Conservation (phyloP, 306 rosid species). For the Calophaca sinica region DNA sequence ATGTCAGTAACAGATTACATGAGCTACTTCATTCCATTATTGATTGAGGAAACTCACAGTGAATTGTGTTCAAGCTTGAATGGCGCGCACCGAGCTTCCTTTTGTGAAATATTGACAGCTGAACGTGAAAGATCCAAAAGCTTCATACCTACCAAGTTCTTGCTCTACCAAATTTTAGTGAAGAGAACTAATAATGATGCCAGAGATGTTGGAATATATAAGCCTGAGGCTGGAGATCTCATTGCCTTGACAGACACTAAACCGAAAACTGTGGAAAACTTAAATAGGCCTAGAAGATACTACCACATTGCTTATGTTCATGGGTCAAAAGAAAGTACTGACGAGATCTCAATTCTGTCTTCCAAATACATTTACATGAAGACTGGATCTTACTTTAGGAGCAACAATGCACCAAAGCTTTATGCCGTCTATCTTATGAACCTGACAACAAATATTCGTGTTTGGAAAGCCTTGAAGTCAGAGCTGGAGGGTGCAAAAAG, state of each 20-base stretch:
- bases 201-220: constrained; percentile 36
- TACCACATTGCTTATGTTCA: constrained; percentile 58
- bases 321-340: not conserved
- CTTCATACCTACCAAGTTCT: constrained; percentile 33
- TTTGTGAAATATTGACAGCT: constrained; percentile 41
- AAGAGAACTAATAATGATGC: not conserved
- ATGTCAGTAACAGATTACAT: constrained; percentile 42
- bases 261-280: constrained; percentile 53
- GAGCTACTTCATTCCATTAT: constrained; percentile 54
- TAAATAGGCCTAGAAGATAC: constrained; percentile 40
- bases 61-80: constrained; percentile 52
- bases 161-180: constrained; percentile 39
- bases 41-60: constrained; percentile 66
- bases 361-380: constrained; percentile 29
- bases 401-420: constrained; percentile 24
- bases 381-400: not conserved
- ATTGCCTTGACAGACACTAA: constrained; percentile 56
- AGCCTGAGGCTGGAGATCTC: constrained; percentile 59
- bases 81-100: constrained; percentile 40
- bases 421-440: constrained; percentile 47
- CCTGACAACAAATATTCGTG: constrained; percentile 48
- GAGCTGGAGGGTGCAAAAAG: constrained; percentile 34
- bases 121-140: not conserved
- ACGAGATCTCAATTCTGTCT: constrained; percentile 27
- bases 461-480: constrained; percentile 51